Conservation (phyloP, 2,329 filamentous ascomycete species). For the Pestalotiopsis sp. region DNA sequence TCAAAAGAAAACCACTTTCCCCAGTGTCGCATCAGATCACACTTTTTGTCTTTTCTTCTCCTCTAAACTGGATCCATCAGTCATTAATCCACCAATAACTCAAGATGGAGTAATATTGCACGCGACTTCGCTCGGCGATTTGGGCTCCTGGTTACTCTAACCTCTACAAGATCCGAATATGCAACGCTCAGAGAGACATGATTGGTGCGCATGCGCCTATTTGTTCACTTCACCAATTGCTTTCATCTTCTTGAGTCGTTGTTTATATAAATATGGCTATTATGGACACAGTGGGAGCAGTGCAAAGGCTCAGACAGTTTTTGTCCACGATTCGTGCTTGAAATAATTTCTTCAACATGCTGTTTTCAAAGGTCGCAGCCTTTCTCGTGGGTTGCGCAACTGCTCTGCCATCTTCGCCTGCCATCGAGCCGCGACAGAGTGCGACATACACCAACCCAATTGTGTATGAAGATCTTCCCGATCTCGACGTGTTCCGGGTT, state of each 20-base stretch:
- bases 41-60: background rate
- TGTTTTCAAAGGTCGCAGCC: background rate
- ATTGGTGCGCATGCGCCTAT: background rate
- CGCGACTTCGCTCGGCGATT: background rate
- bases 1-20: background rate
- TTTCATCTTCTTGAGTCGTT: background rate
- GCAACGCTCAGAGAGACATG: background rate
- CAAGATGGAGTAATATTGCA: background rate
- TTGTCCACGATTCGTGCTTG: background rate
- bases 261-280: background rate
- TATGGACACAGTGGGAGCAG: background rate
- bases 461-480: conserved; percentile 53
- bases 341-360: background rate
- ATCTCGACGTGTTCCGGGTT: conserved; percentile 50
- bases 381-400: background rate
- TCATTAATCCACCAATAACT: conserved; percentile 3
- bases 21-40: background rate
- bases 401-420: background rate
- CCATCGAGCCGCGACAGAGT: background rate
- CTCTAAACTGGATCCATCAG: background rate
- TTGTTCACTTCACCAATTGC: background rate
- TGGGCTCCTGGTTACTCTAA: background rate
- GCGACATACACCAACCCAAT: conserved; percentile 43
- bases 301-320: background rate
- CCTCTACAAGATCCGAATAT: background rate